phyloP scores from a whole-genome alignment of 2,329 filamentous ascomycete species.

The Fusarium solani-melongenae region DNA sequence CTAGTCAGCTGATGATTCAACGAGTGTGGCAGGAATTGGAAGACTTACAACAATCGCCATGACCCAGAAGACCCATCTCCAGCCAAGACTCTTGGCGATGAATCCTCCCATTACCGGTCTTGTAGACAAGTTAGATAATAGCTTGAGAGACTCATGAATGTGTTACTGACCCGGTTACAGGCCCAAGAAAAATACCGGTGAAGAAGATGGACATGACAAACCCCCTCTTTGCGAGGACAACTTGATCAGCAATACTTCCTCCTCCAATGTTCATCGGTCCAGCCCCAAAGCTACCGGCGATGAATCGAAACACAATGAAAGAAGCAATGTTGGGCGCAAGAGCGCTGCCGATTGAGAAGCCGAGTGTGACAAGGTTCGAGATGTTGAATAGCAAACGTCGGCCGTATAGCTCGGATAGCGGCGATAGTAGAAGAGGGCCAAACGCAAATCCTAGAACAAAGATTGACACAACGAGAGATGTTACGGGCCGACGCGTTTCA shows the following conservation, averaged over 20 bases:
- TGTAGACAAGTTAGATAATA: fast-evolving
- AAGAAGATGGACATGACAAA: slow-evolving; percentile 25
- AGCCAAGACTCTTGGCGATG: background rate
- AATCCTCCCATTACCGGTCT: slow-evolving; percentile 13
- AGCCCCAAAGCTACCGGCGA: slow-evolving; percentile 9
- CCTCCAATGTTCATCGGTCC: slow-evolving; percentile 17
- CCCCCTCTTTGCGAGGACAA: background rate
- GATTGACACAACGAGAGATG: slow-evolving; percentile 6
- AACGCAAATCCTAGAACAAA: slow-evolving; percentile 18
- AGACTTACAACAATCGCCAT: slow-evolving; percentile 10
- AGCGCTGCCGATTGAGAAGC: slow-evolving; percentile 6
- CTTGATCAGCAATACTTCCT: slow-evolving; percentile 7
- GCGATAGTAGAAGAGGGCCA: slow-evolving; percentile 7
- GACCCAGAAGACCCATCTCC: slow-evolving; percentile 22
- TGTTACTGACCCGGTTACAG: background rate
- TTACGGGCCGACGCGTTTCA: slow-evolving; percentile 25
- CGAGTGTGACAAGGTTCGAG: background rate
- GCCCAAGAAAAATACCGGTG: slow-evolving; percentile 8
- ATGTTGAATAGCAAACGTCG: slow-evolving; percentile 14
- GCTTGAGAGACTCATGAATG: background rate
- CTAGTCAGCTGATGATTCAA: background rate
- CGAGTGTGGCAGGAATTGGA: fast-evolving
- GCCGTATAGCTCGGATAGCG: slow-evolving; percentile 11
- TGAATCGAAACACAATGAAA: slow-evolving; percentile 15
- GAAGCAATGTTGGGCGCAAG: background rate